Conservation (phyloP, 768 basidiomycete species). For the Tylopilus balloui region DNA sequence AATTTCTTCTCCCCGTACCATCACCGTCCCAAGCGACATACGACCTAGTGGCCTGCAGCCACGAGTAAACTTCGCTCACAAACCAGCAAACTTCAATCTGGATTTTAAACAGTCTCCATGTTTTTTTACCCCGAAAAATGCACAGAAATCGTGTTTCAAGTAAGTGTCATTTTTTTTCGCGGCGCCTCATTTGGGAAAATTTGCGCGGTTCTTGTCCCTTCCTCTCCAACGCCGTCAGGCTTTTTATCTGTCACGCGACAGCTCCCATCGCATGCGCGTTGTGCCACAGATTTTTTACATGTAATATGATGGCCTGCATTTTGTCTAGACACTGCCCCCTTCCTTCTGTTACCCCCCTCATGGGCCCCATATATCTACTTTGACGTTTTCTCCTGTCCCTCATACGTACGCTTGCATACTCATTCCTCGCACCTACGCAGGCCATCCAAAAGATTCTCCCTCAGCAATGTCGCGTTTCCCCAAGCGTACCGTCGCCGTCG, state of each 20-base stretch:
- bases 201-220: constrained; percentile 14
- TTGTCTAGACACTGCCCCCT: constrained; percentile 6
- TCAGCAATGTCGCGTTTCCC: constrained; percentile 64
- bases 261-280: constrained; percentile 26
- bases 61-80: constrained; percentile 14
- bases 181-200: constrained; percentile 24
- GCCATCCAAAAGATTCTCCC: constrained; percentile 47
- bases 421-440: constrained; percentile 26
- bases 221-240: constrained; percentile 23
- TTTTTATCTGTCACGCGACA: constrained; percentile 37
- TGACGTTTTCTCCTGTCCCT: constrained; percentile 21
- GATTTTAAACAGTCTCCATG: constrained; percentile 33
- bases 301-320: constrained; percentile 32
- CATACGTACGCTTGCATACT: constrained; percentile 24
- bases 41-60: constrained; percentile 29
- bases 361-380: constrained; percentile 25
- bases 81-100: constrained; percentile 32
- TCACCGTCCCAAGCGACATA: constrained; percentile 32
- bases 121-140: constrained; percentile 35
- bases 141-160: constrained; percentile 35
- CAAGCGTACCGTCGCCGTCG: constrained; percentile 59
- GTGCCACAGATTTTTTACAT: constrained; percentile 36
- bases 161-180: constrained; percentile 23
- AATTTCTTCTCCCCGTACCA: constrained; percentile 28
- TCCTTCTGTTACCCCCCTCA: constrained; percentile 23